phyloP scores from a whole-genome alignment of 148 eudicot species.

The Amaranthus hypochondriacus region DNA sequence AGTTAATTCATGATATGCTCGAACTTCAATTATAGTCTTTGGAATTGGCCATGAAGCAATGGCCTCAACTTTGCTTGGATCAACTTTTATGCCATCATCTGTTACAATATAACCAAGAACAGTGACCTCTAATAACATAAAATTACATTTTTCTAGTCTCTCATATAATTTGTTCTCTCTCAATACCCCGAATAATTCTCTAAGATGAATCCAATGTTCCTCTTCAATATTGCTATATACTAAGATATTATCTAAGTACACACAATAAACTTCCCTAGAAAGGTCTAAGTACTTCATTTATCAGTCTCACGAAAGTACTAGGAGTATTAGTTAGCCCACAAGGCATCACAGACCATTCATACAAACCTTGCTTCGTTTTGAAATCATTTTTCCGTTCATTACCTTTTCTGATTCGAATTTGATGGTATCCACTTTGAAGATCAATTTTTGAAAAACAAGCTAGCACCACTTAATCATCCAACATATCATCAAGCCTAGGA shows the following conservation, averaged over 20 bases:
- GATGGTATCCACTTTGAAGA: too few relatives aligned
- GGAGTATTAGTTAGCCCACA: not conserved
- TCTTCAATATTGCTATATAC: not conserved
- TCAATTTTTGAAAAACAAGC: too few relatives aligned
- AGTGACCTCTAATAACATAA: not conserved
- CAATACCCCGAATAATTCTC: not conserved
- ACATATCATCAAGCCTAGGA: too few relatives aligned
- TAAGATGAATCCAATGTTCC: not conserved
- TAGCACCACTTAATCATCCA: too few relatives aligned
- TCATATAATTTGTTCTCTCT: not conserved
- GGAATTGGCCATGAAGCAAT: not conserved
- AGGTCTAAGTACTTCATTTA: not conserved
- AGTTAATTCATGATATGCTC: not conserved
- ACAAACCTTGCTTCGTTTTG: too few relatives aligned
- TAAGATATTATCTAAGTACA: not conserved
- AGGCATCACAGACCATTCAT: not conserved
- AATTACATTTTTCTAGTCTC: not conserved
- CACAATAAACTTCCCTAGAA: not conserved
- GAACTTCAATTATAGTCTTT: not conserved
- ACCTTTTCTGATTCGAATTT: too few relatives aligned
- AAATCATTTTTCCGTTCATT: too few relatives aligned
- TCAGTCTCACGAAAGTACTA: not conserved
- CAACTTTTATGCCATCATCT: not conserved
- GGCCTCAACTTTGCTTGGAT: not conserved
- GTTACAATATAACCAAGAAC: not conserved